Evolutionary conservation across 2,329 filamentous ascomycete genomes (phyloP), one percentile per base, ranked within the genome.

Genomic region (Neopestalotiopsis sp.): DNA sequence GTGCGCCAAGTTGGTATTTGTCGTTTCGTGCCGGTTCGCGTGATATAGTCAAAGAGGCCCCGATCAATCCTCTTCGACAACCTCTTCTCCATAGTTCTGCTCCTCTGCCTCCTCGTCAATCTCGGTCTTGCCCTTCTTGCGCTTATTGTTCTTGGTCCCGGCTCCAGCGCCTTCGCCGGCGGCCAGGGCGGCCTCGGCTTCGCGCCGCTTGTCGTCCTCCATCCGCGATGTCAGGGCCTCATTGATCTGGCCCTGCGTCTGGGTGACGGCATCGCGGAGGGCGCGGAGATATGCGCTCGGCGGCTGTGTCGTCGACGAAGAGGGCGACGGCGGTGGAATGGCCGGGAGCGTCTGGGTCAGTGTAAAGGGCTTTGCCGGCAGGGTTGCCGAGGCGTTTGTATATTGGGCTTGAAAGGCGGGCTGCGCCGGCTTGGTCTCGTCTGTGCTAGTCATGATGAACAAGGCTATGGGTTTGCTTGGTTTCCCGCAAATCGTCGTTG

Each of bases 21-120:
- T 38, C 34, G 34, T 10, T 38, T 38, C 10, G 34, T 38, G 34
- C 34, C 6, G 10, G 6, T 38, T 10, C 34, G 10, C 3, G 34
- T 6, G 10, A 38, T 38, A 28, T 28, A 28, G 24, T 38, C 34
- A 28, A 28, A 66, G 56, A 38, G 63, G 45, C 40, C 9, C 52
- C 34, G 24, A 28, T 74, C 75, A 77, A 66, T 88, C 91, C 57
- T 92, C 91, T 64, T 91, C 90, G 13, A 88, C 83, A 30, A 90
- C 88, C 78, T 97, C 94, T 79, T 97, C 94, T 62, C 94, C 94
- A 77, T 97, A 97, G 77, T 94, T 92, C 75, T 93, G 89, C 76
- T 94, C 92, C 76, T 91, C 89, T 71, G 87, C 86, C 12, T 79
- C 84, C 69, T 91, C 88, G 69, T 89, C 85, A 10, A 84, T 75